Evolutionary conservation across 371 early-diverging fungal species (phyloP).

Genomic region (Mucor mucedo): DNA sequence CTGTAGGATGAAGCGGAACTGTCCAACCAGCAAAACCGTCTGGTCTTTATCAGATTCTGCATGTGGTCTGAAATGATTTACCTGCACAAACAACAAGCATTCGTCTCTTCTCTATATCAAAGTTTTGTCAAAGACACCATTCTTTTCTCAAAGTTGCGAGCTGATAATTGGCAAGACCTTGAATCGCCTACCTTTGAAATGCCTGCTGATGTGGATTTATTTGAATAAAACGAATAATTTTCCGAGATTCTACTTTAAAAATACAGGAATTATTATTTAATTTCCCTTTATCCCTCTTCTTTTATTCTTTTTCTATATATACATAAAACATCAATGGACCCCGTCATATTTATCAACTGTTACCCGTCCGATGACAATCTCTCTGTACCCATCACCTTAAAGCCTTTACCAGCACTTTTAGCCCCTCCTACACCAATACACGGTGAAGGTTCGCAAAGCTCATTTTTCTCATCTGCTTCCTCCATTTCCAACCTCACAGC

Average conservation of each 20-base stretch:
- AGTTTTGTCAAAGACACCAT: conserved; percentile 63
- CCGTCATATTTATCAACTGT: conserved; percentile 5
- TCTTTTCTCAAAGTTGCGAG: conserved; percentile 56
- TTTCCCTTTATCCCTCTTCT: conserved; percentile 2
- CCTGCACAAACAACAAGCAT: conserved; percentile 58
- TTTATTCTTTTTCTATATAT: conserved; percentile 1
- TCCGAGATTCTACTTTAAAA: not conserved
- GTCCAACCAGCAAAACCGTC: conserved; percentile 57
- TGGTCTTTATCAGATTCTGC: conserved; percentile 44
- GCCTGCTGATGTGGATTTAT: conserved; percentile 52
- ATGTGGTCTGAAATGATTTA: conserved; percentile 53
- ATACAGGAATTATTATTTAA: not conserved
- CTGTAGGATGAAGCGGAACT: conserved; percentile 90
- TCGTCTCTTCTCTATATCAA: conserved; percentile 68
- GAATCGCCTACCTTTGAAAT: conserved; percentile 50
- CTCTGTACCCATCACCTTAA: conserved; percentile 9
- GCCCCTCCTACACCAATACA: conserved; percentile 4
- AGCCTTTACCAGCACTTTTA: conserved; percentile 19
- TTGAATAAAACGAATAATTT: conserved; percentile 30
- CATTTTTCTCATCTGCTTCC: conserved; percentile 4
- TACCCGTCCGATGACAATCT: not conserved
- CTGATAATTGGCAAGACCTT: conserved; percentile 67
- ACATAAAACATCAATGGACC: not conserved
- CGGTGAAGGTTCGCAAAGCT: not conserved
- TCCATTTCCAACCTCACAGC: not conserved